Evolutionary conservation across 2,329 filamentous ascomycete species (phyloP), one percentile per base, ranked within the genome.

Genomic region (Alternaria ventricosa): DNA sequence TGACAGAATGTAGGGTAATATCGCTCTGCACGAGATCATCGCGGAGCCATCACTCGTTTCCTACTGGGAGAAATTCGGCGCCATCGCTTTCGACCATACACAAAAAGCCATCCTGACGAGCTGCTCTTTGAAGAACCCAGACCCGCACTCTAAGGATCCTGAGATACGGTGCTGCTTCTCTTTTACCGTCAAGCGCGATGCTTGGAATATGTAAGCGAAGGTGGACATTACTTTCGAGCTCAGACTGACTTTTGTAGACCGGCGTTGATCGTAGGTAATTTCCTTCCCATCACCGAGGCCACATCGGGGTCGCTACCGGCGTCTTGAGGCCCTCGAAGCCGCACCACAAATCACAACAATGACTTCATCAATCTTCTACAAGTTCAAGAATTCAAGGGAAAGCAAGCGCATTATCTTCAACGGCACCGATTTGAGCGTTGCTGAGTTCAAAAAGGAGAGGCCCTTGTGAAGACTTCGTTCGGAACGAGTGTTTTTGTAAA

Each of bases 61-160:
- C 73, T 99, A 99, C 76, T 99, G 96, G 96, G 96, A 99, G 81
- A 97, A 99, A 75, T 99, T 99, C 76, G 94, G 95, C 55, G 95
- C 94, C 6, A 98, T 99, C 73, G 96, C 96, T 10, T 99, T 99
- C 80, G 96, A 99, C 77, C 89, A 91, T 61, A 90, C 89, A 10
- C 96, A 98, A 78, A 97, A 99, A 79, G 96, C 95, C 22, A 93
- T 99, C 74, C 84, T 99, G 70, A 99, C 96, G 22, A 95, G 92
- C 69, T 99, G 96, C 78, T 91, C 92, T 11, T 83, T 99, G 65
- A 97, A 97, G 80, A 94, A 90, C 70, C 94, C 77, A 0, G 78
- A 81, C 59, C 72, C 75, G 55, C 87, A 87, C 64, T 89, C 90
- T 4, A 88, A 88, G 47, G 88, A 91, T 57, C 88, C 91, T 20